Percentiles rank a stretch among this genome's conserved stretches.
Conservation (phyloP, 441 rosid genomes). For the Erodium chrysanthum region DNA sequence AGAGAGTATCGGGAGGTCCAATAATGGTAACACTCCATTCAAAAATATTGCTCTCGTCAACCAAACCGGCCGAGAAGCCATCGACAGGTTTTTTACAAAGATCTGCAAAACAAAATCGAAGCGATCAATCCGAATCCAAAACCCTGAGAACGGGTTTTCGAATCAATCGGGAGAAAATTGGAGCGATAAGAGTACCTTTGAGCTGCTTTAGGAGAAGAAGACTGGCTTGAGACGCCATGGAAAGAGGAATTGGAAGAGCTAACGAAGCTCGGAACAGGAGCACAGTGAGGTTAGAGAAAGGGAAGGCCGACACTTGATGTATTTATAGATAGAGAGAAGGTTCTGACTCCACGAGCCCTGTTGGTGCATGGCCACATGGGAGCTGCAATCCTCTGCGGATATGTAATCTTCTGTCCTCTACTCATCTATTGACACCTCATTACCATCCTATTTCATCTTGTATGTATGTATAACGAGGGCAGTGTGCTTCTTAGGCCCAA, state of each 20-base stretch:
- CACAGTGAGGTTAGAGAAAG: neutral
- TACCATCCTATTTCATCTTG: neutral
- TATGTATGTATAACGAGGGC: too few species aligned
- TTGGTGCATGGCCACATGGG: constrained; percentile 1
- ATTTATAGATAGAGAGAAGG: constrained; percentile 21
- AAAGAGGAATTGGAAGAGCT: neutral
- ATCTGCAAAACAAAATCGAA: constrained; percentile 31
- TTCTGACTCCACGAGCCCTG: constrained; percentile 4
- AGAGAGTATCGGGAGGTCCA: constrained; percentile 72
- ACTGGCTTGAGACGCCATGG: constrained; percentile 47
- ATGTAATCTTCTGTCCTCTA: neutral
- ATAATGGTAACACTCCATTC: constrained; percentile 63
- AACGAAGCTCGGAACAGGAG: too few species aligned
- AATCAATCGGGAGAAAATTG: neutral
- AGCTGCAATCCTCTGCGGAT: constrained; percentile 3
- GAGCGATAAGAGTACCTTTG: constrained; percentile 26
- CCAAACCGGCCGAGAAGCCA: constrained; percentile 66
- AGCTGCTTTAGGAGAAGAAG: constrained; percentile 52
- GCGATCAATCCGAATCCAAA: constrained; percentile 23
- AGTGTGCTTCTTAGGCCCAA: too few species aligned
- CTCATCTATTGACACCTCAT: too few species aligned
- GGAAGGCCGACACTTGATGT: constrained; percentile 14
- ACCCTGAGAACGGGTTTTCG: neutral
- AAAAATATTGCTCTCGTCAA: constrained; percentile 54
- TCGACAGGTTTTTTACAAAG: constrained; percentile 64